Percentiles rank a stretch among this genome's conserved stretches.
Evolutionary conservation across 768 basidiomycete species (phyloP).

Genomic region (Inosperma sp.): DNA sequence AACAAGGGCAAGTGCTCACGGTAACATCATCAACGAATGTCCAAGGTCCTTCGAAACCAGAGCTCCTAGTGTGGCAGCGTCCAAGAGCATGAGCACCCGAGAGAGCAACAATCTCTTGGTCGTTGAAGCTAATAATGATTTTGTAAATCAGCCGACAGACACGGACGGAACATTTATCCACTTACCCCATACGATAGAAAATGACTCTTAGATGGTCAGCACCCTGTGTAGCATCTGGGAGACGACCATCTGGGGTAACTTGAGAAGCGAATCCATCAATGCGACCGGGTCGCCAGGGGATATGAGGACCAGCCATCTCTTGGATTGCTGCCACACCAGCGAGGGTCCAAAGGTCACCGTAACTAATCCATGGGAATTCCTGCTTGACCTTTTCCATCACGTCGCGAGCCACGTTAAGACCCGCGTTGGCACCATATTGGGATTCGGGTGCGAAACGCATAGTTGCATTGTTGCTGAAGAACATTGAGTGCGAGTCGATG

Average conservation of each 20-base stretch:
- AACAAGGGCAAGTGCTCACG: conserved; percentile 48
- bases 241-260: conserved; percentile 82
- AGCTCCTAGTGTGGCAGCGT: conserved; percentile 84
- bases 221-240: conserved; percentile 83
- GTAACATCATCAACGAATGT: conserved; percentile 65
- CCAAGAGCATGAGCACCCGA: too few relatives aligned
- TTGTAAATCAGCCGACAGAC: conserved; percentile 50
- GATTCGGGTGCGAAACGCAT: conserved; percentile 96
- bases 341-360: conserved; percentile 96
- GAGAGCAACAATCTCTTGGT: conserved; percentile 95
- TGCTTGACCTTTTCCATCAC: conserved; percentile 85
- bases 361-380: conserved; percentile 93
- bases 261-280: conserved; percentile 78
- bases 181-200: conserved; percentile 84
- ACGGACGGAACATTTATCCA: neutral
- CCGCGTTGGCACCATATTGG: too few relatives aligned
- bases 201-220: conserved; percentile 86
- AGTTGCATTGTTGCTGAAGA: conserved; percentile 85
- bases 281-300: conserved; percentile 92
- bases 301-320: conserved; percentile 89
- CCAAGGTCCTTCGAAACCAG: conserved; percentile 81
- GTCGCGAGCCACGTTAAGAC: conserved; percentile 74
- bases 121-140: too few relatives aligned
- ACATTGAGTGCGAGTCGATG: conserved; percentile 9
- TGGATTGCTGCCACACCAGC: conserved; percentile 88